Evolutionary conservation across 2,329 filamentous ascomycete species (phyloP).

Genomic region (Alternaria viburni): DNA sequence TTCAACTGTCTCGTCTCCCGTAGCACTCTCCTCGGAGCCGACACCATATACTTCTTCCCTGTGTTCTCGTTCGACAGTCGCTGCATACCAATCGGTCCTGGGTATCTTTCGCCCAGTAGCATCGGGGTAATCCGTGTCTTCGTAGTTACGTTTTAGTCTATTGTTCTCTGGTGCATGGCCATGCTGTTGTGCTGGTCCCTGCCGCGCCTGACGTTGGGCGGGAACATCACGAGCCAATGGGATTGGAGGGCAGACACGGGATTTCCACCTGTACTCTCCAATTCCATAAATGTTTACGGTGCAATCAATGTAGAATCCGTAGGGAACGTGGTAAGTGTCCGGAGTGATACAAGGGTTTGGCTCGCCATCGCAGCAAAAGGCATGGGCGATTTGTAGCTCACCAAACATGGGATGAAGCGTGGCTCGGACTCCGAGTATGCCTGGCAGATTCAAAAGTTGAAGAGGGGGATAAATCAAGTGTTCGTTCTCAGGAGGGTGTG

Average conservation of each 20-base stretch:
- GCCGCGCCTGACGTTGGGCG: background rate
- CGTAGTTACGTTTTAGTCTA: background rate
- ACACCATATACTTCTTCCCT: background rate
- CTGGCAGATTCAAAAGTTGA: no score
- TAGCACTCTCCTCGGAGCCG: background rate
- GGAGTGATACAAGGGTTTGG: background rate
- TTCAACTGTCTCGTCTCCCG: no score
- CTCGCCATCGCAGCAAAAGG: background rate
- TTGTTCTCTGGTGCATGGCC: background rate
- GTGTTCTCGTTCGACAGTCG: background rate
- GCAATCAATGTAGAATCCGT: background rate
- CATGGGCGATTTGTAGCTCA: background rate
- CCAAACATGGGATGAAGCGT: background rate
- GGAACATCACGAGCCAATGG: background rate
- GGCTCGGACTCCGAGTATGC: no score
- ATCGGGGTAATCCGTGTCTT: background rate
- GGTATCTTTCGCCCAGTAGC: background rate
- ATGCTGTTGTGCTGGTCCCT: background rate
- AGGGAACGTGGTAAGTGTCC: background rate
- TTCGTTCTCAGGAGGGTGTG: background rate
- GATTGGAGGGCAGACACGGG: background rate
- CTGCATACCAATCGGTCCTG: background rate
- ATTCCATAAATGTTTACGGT: background rate
- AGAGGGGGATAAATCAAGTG: background rate
- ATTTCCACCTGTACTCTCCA: background rate